These are phyloP conservation scores for Hypoxylon sp. DNA, from an alignment of 2,329 filamentous ascomycete species.

Conservation along the genomic window DNA sequence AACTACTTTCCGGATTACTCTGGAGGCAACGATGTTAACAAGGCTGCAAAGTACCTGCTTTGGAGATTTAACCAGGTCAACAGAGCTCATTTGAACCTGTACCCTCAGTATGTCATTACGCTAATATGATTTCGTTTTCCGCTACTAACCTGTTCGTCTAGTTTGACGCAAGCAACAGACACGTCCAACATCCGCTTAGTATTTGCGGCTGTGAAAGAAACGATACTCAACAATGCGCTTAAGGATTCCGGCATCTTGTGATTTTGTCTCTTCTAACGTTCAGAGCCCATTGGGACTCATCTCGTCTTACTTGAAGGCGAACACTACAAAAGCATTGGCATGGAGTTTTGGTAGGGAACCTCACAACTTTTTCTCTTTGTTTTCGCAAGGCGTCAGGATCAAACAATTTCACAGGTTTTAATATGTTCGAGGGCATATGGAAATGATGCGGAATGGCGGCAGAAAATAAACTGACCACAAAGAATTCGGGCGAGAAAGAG, in stretches of 20 bases:
- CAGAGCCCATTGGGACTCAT: slow-evolving; percentile 25
- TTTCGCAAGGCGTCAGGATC: slow-evolving; percentile 53
- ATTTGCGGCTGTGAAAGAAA: slow-evolving; percentile 98
- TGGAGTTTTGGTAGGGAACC: slow-evolving; percentile 49
- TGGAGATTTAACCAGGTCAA: slow-evolving; percentile 99
- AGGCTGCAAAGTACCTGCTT: slow-evolving; percentile 95
- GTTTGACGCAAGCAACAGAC: slow-evolving; percentile 97
- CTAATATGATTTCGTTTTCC: neutral
- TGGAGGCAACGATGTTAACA: slow-evolving; percentile 96
- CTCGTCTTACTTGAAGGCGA: slow-evolving; percentile 42
- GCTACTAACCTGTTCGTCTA: slow-evolving; percentile 59
- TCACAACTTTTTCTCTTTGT: slow-evolving; percentile 44
- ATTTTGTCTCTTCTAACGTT: slow-evolving; percentile 54
- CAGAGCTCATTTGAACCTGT: slow-evolving; percentile 93
- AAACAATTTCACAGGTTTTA: slow-evolving; percentile 45
- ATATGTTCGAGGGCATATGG: slow-evolving; percentile 48
- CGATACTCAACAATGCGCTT: slow-evolving; percentile 96
- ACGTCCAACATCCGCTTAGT: slow-evolving; percentile 98
- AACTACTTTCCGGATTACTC: slow-evolving; percentile 99
- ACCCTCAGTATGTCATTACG: slow-evolving; percentile 84
- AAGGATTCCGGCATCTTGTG: slow-evolving; percentile 97
- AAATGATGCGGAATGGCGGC: slow-evolving; percentile 44
- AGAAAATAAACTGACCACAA: slow-evolving; percentile 35
- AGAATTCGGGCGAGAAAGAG: slow-evolving; percentile 32
- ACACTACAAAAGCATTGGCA: slow-evolving; percentile 51